Evolutionary conservation across 2,329 filamentous ascomycete genomes (phyloP).

Genomic region (Plenodomus tracheiphilus): DNA sequence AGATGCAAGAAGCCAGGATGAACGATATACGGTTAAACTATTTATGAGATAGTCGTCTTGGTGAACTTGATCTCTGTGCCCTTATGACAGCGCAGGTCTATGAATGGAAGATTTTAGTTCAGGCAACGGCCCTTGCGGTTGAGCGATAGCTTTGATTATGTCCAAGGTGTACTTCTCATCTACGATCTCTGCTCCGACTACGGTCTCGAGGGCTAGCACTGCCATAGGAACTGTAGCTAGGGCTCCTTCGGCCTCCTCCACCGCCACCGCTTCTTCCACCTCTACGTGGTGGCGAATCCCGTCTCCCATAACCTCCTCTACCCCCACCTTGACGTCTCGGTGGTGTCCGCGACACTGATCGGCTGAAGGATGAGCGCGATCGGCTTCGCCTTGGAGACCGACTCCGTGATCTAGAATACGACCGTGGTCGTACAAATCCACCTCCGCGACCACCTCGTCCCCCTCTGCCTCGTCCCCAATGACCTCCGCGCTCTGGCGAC

Average conservation of each 20-base stretch:
- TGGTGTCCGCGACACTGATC: constrained; percentile 42
- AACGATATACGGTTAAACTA: background rate
- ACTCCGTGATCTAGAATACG: constrained; percentile 45
- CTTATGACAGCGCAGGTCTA: background rate
- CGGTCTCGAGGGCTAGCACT: constrained; percentile 54
- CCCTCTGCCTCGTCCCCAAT: constrained; percentile 35
- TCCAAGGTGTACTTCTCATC: constrained; percentile 4
- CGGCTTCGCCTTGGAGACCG: constrained; percentile 47
- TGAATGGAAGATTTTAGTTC: background rate
- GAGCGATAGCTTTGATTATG: background rate
- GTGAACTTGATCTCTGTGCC: background rate
- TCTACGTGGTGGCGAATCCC: constrained; percentile 18
- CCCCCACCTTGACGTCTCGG: constrained; percentile 26
- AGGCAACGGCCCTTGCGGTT: background rate
- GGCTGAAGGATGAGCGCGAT: constrained; percentile 47
- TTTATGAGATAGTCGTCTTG: background rate
- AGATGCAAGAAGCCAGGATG: too few relatives aligned
- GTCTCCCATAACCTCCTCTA: constrained; percentile 4
- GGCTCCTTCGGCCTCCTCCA: constrained; percentile 55
- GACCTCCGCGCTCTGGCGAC: constrained; percentile 22
- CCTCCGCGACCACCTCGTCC: constrained; percentile 38
- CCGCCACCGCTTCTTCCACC: constrained; percentile 25
- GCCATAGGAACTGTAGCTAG: constrained; percentile 66
- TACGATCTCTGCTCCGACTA: constrained; percentile 47
- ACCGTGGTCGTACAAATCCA: constrained; percentile 31